Evolutionary conservation across 768 basidiomycete species (phyloP).

Genomic region (Butyriboletus loyo): DNA sequence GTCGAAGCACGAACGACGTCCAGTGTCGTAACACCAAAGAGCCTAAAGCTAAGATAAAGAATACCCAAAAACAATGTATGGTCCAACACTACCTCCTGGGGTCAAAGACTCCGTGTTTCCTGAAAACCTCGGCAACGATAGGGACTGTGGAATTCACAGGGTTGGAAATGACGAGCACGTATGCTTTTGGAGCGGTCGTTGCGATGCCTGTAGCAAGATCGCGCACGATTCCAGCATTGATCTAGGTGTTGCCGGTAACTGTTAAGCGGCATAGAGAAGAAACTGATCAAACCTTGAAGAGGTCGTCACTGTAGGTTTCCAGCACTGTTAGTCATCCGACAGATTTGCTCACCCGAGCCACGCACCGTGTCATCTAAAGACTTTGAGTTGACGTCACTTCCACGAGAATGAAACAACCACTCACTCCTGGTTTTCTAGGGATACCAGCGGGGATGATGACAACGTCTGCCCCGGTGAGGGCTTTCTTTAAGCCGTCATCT

Average conservation of each 20-base stretch:
- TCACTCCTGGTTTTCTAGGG: slow-evolving; percentile 89
- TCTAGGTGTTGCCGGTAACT: slow-evolving; percentile 44
- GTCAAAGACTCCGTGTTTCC: slow-evolving; percentile 87
- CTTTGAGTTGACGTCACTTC: background rate
- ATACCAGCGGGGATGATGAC: slow-evolving; percentile 97
- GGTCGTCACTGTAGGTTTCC: slow-evolving; percentile 66
- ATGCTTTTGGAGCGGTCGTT: slow-evolving; percentile 79
- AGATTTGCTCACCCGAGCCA: background rate
- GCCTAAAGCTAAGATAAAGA: slow-evolving; percentile 40
- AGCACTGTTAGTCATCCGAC: slow-evolving; percentile 9
- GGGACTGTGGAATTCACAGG: slow-evolving; percentile 99
- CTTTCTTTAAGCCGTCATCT: slow-evolving; percentile 79
- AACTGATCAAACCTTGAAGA: slow-evolving; percentile 73
- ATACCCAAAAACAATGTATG: background rate
- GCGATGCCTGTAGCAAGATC: slow-evolving; percentile 92
- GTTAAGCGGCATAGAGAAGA: background rate
- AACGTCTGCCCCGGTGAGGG: slow-evolving; percentile 80
- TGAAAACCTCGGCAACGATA: slow-evolving; percentile 92
- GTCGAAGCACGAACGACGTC: slow-evolving; percentile 98
- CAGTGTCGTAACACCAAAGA: slow-evolving; percentile 97
- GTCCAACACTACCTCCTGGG: slow-evolving; percentile 68
- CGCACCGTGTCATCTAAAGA: slow-evolving; percentile 51
- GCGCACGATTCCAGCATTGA: slow-evolving; percentile 96
- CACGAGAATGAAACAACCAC: slow-evolving; percentile 28
- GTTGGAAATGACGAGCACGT: slow-evolving; percentile 96